These are phyloP conservation scores for Powellomyces hirtus DNA, from an alignment of 192 early-diverging fungal species.

Conservation along the genomic window DNA sequence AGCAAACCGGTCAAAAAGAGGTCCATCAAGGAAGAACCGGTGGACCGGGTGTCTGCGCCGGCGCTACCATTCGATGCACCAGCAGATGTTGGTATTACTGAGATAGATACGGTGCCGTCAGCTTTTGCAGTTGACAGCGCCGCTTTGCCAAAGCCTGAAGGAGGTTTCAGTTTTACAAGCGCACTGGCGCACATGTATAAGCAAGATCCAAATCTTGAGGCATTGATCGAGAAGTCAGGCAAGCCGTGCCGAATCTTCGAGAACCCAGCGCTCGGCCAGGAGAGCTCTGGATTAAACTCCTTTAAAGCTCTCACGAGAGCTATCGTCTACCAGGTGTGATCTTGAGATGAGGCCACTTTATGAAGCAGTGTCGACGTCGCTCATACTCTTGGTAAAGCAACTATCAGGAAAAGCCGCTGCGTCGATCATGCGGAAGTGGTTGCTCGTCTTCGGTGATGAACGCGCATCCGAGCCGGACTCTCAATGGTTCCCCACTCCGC, in stretches of 20 bases:
- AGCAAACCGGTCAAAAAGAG: background rate
- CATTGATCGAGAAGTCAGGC: slow-evolving; percentile 2
- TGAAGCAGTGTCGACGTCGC: too few relatives aligned
- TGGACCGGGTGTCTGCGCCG: background rate
- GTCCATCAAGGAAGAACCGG: background rate
- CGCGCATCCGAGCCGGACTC: background rate
- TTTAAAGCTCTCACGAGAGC: slow-evolving; percentile 40
- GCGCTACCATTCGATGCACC: background rate
- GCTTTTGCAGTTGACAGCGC: background rate
- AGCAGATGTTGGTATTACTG: background rate
- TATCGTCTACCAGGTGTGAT: slow-evolving; percentile 58
- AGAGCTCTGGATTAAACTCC: background rate
- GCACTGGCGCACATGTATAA: slow-evolving; percentile 6
- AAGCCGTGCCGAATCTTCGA: slow-evolving; percentile 23
- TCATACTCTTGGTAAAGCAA: too few relatives aligned
- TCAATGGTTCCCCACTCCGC: slow-evolving; percentile 53
- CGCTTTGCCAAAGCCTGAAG: background rate
- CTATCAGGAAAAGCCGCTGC: slow-evolving; percentile 66
- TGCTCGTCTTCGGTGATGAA: slow-evolving; percentile 41
- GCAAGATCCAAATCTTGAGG: slow-evolving; percentile 1
- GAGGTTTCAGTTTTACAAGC: slow-evolving; percentile 7
- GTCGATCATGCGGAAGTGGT: slow-evolving; percentile 55
- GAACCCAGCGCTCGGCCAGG: background rate
- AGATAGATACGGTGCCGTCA: background rate
- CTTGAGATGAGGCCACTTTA: too few relatives aligned